Percentiles rank a stretch among this genome's conserved stretches.
These are phyloP conservation scores for Colletotrichum sublineola DNA, from an alignment of 2,329 filamentous ascomycete genomes.

Conservation along the genomic window DNA sequence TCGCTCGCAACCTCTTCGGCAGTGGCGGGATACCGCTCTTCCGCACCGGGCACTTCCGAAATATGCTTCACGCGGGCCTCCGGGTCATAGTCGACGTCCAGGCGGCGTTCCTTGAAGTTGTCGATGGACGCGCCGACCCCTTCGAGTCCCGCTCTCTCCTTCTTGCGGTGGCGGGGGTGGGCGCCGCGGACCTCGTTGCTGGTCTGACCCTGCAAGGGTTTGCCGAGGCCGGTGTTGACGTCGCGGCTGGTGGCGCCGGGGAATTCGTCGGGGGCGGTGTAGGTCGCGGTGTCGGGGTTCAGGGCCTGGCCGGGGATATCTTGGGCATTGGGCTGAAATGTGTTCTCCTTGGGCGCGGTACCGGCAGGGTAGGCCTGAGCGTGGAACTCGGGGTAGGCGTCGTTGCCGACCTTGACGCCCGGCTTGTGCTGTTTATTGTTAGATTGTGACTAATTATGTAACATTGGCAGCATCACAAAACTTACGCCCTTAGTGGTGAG, in stretches of 20 bases:
- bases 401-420: slow-evolving; percentile 71
- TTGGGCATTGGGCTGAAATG: slow-evolving; percentile 54
- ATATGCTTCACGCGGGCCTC: slow-evolving; percentile 35
- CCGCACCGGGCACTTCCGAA: slow-evolving; percentile 46
- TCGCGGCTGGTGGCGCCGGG: slow-evolving; percentile 60
- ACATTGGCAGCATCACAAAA: slow-evolving; percentile 31
- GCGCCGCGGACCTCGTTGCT: slow-evolving; percentile 57
- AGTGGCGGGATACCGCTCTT: slow-evolving; percentile 45
- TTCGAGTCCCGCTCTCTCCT: slow-evolving; percentile 55
- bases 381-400: slow-evolving; percentile 72
- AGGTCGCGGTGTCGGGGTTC: slow-evolving; percentile 46
- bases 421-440: slow-evolving; percentile 69
- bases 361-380: slow-evolving; percentile 72
- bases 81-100: slow-evolving; percentile 49
- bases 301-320: slow-evolving; percentile 54
- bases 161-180: slow-evolving; percentile 48
- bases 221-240: slow-evolving; percentile 59
- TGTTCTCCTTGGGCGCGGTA: slow-evolving; percentile 66
- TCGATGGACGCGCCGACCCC: slow-evolving; percentile 53
- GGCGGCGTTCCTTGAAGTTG: slow-evolving; percentile 48
- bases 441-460: not conserved
- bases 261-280: slow-evolving; percentile 54
- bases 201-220: slow-evolving; percentile 59
- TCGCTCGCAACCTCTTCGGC: slow-evolving; percentile 48
- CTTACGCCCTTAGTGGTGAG: slow-evolving; percentile 67